These are phyloP conservation scores for Emericellopsis cladophorae DNA, from an alignment of 2,329 filamentous ascomycete genomes.

Conservation along the genomic window DNA sequence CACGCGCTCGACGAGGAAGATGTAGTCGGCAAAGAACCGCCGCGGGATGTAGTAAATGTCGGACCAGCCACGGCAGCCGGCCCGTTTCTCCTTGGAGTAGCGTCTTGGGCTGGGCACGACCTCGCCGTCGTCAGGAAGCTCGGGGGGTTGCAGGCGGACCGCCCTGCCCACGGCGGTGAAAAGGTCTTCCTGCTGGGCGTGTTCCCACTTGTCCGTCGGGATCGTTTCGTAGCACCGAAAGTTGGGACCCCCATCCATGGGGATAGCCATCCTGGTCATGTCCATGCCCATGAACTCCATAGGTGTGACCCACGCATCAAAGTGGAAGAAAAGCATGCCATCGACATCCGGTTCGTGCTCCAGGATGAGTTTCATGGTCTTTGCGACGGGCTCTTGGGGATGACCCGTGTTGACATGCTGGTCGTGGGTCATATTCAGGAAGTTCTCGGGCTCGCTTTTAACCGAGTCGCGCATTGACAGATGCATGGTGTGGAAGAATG, in stretches of 20 bases:
- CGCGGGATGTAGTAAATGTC: slow-evolving; percentile 20
- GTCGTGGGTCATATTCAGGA: too few species aligned
- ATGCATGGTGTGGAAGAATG: slow-evolving; percentile 17
- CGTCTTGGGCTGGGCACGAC: too few species aligned
- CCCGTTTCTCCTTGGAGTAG: too few species aligned
- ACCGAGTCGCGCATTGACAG: slow-evolving; percentile 9
- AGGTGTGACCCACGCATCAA: slow-evolving; percentile 19
- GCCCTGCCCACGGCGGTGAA: too few species aligned
- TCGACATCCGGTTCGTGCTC: slow-evolving; percentile 12
- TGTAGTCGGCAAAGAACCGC: slow-evolving; percentile 16
- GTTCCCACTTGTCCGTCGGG: too few species aligned
- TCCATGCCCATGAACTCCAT: slow-evolving; percentile 12
- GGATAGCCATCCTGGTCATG: slow-evolving; percentile 14
- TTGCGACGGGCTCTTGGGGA: slow-evolving; percentile 9
- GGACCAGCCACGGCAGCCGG: slow-evolving; percentile 10
- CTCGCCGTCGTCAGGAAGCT: too few species aligned
- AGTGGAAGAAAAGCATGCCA: slow-evolving; percentile 18
- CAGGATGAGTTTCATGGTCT: slow-evolving; percentile 16
- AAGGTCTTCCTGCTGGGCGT: too few species aligned
- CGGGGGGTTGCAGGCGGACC: too few species aligned
- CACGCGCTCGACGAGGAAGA: slow-evolving; percentile 3
- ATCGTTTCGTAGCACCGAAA: slow-evolving; percentile 2
- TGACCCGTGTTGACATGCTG: slow-evolving; percentile 8
- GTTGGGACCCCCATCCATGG: slow-evolving; percentile 3
- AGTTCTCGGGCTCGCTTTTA: too few species aligned